Conservation (phyloP, 208 protist species). For the Leishmania gerbilli region DNA sequence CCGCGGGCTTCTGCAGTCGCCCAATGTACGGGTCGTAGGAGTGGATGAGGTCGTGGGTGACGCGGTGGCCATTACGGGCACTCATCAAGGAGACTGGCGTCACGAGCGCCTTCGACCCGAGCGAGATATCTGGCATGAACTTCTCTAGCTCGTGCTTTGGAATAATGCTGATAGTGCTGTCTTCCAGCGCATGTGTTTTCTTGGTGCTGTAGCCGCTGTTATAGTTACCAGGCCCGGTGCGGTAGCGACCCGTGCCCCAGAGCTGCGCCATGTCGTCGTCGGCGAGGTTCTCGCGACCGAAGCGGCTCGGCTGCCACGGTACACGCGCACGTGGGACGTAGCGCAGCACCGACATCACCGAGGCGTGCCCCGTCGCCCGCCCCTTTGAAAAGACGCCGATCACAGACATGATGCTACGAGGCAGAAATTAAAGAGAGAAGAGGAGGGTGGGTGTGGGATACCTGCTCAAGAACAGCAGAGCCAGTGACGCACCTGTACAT, state of each 20-base stretch:
- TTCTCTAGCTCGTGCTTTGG: slow-evolving; percentile 91
- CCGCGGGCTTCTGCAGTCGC: slow-evolving; percentile 65
- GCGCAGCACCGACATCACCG: slow-evolving; percentile 66
- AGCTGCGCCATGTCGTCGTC: slow-evolving; percentile 68
- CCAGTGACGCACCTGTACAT: not conserved
- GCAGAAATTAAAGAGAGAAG: not conserved
- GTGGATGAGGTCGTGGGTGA: slow-evolving; percentile 92
- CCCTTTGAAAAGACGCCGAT: slow-evolving; percentile 79
- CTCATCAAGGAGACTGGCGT: slow-evolving; percentile 91
- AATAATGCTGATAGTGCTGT: slow-evolving; percentile 77
- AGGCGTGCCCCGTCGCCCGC: slow-evolving; percentile 56
- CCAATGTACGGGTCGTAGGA: slow-evolving; percentile 90
- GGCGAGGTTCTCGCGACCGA: slow-evolving; percentile 83
- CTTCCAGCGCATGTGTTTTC: slow-evolving; percentile 81
- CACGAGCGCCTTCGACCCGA: slow-evolving; percentile 85
- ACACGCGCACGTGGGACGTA: slow-evolving; percentile 89
- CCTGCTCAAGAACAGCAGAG: not conserved
- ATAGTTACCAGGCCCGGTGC: slow-evolving; percentile 75
- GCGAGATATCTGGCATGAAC: slow-evolving; percentile 91
- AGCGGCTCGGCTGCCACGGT: slow-evolving; percentile 89
- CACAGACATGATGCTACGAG: slow-evolving; percentile 57
- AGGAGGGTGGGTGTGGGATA: not conserved
- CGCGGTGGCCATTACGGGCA: slow-evolving; percentile 86
- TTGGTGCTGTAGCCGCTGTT: slow-evolving; percentile 92
- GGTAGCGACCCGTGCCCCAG: slow-evolving; percentile 84